A percentile compares a stretch with the other conserved stretches of the same genome.
Evolutionary conservation across 1,284 basidiomycete genomes (phyloP).

Genomic region (Rhodotorula mucilaginosa): DNA sequence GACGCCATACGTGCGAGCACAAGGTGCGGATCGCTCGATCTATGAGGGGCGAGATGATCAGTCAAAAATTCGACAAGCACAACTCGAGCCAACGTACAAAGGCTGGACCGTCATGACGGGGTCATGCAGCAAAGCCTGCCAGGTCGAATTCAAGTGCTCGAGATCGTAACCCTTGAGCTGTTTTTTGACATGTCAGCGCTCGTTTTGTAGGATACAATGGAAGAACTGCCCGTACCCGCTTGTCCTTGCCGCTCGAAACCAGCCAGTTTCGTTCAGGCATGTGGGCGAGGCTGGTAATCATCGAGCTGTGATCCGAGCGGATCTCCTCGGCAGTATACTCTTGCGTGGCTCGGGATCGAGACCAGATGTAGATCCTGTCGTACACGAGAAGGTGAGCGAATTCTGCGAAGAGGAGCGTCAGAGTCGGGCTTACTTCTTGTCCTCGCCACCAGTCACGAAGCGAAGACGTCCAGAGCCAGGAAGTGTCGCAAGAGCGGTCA

Average conservation of each 20-base stretch:
- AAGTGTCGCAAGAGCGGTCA: conserved; percentile 20
- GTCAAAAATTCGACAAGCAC: too few species aligned
- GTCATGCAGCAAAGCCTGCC: conserved; percentile 20
- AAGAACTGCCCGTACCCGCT: conserved; percentile 16
- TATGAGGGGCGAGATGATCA: not conserved
- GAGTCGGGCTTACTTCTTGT: conserved; percentile 17
- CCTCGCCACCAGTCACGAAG: conserved; percentile 35
- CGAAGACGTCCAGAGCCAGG: conserved; percentile 17
- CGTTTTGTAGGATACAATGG: too few species aligned
- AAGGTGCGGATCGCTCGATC: conserved; percentile 25
- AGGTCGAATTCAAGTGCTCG: conserved; percentile 6
- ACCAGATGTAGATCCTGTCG: conserved; percentile 31
- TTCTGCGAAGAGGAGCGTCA: fast-evolving
- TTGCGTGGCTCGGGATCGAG: conserved; percentile 23
- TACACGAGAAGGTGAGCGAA: not conserved
- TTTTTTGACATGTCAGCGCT: not conserved
- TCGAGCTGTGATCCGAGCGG: conserved; percentile 22
- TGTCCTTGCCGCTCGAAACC: conserved; percentile 31
- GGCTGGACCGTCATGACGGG: conserved; percentile 23
- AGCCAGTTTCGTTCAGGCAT: conserved; percentile 12
- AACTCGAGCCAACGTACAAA: conserved; percentile 4
- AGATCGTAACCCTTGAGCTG: conserved; percentile 31
- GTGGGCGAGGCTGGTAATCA: conserved; percentile 22
- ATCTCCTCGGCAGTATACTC: conserved; percentile 15
- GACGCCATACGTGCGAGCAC: conserved; percentile 23